Percentiles rank a stretch among this genome's conserved stretches.
Conservation (phyloP, 768 basidiomycete species). For the Lentinula boryana region DNA sequence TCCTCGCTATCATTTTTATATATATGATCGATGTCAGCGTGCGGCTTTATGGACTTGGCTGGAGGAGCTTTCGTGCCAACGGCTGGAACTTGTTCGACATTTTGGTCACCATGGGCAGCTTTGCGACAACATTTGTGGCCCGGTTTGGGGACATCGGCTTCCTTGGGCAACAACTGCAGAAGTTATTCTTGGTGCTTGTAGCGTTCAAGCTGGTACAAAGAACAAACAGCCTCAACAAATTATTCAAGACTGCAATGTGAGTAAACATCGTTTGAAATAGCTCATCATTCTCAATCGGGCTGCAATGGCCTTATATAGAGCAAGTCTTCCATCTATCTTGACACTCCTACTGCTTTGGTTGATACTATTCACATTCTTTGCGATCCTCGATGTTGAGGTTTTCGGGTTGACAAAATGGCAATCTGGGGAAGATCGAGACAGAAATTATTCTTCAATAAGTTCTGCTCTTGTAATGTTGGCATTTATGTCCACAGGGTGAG, state of each 20-base stretch:
- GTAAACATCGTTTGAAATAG: slow-evolving; percentile 24
- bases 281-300: neutral
- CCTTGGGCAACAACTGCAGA: slow-evolving; percentile 63
- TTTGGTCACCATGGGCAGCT: slow-evolving; percentile 71
- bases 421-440: slow-evolving; percentile 55
- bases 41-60: slow-evolving; percentile 81
- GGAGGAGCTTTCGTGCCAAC: slow-evolving; percentile 77
- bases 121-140: slow-evolving; percentile 76
- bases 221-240: slow-evolving; percentile 81
- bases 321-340: slow-evolving; percentile 80
- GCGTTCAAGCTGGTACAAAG: slow-evolving; percentile 92
- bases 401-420: slow-evolving; percentile 90
- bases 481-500: slow-evolving; percentile 90
- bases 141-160: slow-evolving; percentile 44
- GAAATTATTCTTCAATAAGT: slow-evolving; percentile 78
- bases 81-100: slow-evolving; percentile 96
- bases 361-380: slow-evolving; percentile 86
- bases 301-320: slow-evolving; percentile 33
- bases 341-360: slow-evolving; percentile 86
- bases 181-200: slow-evolving; percentile 89
- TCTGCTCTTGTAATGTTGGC: slow-evolving; percentile 83
- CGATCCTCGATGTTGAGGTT: slow-evolving; percentile 82
- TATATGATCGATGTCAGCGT: slow-evolving; percentile 75
- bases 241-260: slow-evolving; percentile 95
- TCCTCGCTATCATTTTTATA: slow-evolving; percentile 63